Conservation (phyloP, 495 filamentous ascomycete genomes). For the Collariella sp. region DNA sequence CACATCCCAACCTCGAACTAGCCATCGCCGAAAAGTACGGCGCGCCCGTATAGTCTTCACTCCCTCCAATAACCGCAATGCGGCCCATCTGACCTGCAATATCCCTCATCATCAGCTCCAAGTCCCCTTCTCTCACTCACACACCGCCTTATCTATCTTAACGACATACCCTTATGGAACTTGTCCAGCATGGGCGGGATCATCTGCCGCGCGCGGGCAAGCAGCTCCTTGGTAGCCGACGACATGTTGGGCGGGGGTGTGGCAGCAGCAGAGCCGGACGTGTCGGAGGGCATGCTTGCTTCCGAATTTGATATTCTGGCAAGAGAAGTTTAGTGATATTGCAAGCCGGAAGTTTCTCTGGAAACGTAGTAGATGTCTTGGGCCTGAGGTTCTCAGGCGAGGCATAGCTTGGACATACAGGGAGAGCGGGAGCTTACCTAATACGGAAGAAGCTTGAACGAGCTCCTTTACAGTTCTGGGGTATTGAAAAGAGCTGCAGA, state of each 20-base stretch:
- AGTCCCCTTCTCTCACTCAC: not conserved
- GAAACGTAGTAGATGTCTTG: too few relatives aligned
- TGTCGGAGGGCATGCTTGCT: not conserved
- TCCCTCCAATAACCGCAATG: conserved; percentile 90
- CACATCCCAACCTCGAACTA: conserved; percentile 76
- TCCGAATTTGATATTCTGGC: not conserved
- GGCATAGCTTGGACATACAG: too few relatives aligned
- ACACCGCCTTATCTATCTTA: not conserved
- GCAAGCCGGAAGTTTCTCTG: too few relatives aligned
- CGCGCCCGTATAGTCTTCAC: conserved; percentile 91
- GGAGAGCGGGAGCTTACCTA: too few relatives aligned
- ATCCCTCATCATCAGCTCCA: not conserved
- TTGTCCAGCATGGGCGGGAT: conserved; percentile 90
- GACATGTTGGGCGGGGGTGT: conserved; percentile 33
- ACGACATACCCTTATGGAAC: conserved; percentile 79
- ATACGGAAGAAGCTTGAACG: not conserved
- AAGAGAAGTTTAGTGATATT: not conserved
- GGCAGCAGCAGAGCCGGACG: not conserved
- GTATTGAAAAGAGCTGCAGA: too few relatives aligned
- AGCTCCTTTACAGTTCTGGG: not conserved
- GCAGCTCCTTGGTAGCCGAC: conserved; percentile 50
- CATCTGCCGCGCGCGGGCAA: conserved; percentile 78
- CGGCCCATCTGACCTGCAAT: conserved; percentile 70
- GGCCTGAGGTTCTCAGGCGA: too few relatives aligned
- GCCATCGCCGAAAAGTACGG: conserved; percentile 98